Conservation (phyloP, 208 protist species). For the Tritrichomonas foetus region DNA sequence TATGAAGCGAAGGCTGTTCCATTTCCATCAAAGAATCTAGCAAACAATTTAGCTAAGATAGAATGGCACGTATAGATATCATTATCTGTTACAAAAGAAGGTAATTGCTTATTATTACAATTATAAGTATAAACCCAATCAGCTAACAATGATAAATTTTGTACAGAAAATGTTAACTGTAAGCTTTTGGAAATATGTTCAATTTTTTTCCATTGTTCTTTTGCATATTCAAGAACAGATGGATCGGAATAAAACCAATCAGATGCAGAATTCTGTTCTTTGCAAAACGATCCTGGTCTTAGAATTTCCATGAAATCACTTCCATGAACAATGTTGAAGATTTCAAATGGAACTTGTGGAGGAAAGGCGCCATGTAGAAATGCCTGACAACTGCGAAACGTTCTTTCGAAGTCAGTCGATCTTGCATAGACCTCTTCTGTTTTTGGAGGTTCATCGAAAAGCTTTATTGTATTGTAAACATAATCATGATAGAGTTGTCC, state of each 20-base stretch:
- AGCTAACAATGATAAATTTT: not conserved
- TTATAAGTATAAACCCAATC: not conserved
- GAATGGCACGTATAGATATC: not conserved
- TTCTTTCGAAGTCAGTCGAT: not conserved
- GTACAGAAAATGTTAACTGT: not conserved
- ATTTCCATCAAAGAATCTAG: not conserved
- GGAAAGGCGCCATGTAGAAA: not conserved
- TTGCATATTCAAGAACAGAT: not conserved
- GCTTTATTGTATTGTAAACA: not conserved
- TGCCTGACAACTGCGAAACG: not conserved
- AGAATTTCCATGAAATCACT: not conserved
- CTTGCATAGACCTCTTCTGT: not conserved
- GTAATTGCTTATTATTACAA: not conserved
- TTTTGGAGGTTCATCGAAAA: not conserved
- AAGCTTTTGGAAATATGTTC: not conserved
- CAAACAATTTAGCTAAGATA: not conserved
- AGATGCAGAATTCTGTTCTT: not conserved
- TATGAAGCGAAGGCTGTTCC: not conserved
- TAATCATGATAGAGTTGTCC: constrained; percentile 23
- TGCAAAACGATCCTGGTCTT: not conserved
- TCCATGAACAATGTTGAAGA: not conserved
- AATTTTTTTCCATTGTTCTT: not conserved
- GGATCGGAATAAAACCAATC: too few relatives aligned
- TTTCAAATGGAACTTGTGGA: not conserved
- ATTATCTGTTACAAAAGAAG: not conserved